These are phyloP conservation scores for Pochonia chlamydosporia DNA, from an alignment of 2,329 filamentous ascomycete genomes.

Conservation along the genomic window DNA sequence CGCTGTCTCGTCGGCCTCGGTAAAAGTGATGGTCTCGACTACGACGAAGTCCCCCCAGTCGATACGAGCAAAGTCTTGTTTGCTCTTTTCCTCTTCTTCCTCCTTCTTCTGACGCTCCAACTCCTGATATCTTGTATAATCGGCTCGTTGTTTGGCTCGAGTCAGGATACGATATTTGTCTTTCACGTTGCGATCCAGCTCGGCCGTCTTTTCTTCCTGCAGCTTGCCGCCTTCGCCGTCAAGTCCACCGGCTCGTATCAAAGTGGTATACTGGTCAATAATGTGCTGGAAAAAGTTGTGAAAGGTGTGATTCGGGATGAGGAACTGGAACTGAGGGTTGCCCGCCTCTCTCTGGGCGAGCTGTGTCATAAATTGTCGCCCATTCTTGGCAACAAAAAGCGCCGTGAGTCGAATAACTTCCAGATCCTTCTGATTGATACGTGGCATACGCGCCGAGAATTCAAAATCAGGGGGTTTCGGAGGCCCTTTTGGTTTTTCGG, in stretches of 20 bases:
- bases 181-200: conserved; percentile 67
- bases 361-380: conserved; percentile 83
- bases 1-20: conserved; percentile 77
- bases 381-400: conserved; percentile 87
- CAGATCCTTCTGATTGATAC: conserved; percentile 91
- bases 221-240: conserved; percentile 62
- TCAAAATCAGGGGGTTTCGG: conserved; percentile 80
- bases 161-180: conserved; percentile 77
- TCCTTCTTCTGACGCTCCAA: conserved; percentile 83
- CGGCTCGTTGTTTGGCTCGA: conserved; percentile 77
- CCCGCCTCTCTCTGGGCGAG: conserved; percentile 82
- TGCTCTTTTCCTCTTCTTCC: conserved; percentile 78
- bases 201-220: conserved; percentile 64
- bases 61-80: conserved; percentile 71
- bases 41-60: conserved; percentile 98
- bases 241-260: conserved; percentile 63
- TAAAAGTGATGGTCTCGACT: conserved; percentile 91
- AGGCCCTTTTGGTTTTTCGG: conserved; percentile 70
- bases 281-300: conserved; percentile 93
- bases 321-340: conserved; percentile 94
- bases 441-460: conserved; percentile 95
- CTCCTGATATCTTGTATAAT: conserved; percentile 81
- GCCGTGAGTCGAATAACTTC: conserved; percentile 72
- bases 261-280: conserved; percentile 85
- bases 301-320: conserved; percentile 90